Base-by-base conservation (phyloP, 2,329 filamentous ascomycete genomes). In the Amphichorda felina region DNA sequence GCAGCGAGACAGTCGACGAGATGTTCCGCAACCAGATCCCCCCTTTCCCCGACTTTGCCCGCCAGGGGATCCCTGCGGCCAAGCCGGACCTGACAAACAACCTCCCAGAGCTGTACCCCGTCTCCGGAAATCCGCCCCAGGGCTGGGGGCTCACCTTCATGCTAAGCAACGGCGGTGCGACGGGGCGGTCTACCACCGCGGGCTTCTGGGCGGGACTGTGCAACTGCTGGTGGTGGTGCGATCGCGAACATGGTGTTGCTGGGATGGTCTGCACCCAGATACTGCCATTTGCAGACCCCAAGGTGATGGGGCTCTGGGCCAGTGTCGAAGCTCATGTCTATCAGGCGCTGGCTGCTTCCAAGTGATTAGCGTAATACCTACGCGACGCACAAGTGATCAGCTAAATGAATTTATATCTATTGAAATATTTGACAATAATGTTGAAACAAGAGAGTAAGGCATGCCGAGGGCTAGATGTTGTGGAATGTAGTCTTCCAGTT, bases 21-120 rank as follows among this genome's bases (percentile, higher is more conserved):
- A 79, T 83, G 72, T 82, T 76, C 50, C 60, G 59, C 38, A 82
- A 83, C 48, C 75, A 77, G 42, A 67, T 79, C 34, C 62, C 69
- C 0, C 40, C 66, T 1, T 63, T 69, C 33, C 72, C 73, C 1
- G 47, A 76, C 41, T 74, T 71, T 38, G 60, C 61, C 2, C 59
- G 67, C 1, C 55, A 60, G 39, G 45, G 46, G 3, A 57, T 72
- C 2, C 50, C 63, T 0, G 59, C 61, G 2, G 55, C 66, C 1
- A 72, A 72, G 41, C 63, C 64, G 0, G 55, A 65, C 11, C 52
- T 71, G 8, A 63, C 64, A 2, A 68, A 70, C 43, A 48, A 52
- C 0, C 41, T 66, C 2, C 54, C 61, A 1, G 69, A 76, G 21
- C 36, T 79, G 10, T 78, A 70, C 43, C 60, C 60, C 1, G 48